Base-by-base conservation (phyloP, 2,329 filamentous ascomycete species). In the Neopestalotiopsis rosae region DNA sequence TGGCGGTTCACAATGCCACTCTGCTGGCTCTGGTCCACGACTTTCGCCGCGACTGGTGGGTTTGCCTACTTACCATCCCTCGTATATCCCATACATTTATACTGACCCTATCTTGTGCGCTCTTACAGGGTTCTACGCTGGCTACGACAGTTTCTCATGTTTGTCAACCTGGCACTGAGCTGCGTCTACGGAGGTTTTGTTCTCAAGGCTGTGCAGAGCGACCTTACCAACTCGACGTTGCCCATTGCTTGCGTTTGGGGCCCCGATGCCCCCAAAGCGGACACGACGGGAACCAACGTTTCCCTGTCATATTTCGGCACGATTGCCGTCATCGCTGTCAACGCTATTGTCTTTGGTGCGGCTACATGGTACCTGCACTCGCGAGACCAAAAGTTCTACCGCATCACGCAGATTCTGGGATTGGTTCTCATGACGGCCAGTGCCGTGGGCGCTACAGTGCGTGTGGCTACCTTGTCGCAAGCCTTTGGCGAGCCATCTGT, bases 281-380 rank as follows among this genome's bases (percentile, higher is more conserved):
- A 80, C 1, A 73, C 76, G 6, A 72, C 79, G 9, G 73, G 82
- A 0, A 74, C 78, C 24, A 84, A 85, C 67, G 79, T 80, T 4
- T 83, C 80, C 0, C 72, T 89, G 14, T 87, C 86, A 30, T 86
- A 87, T 69, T 82, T 86, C 0, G 89, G 88, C 2, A 92, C 90
- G 2, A 87, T 91, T 38, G 85, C 84, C 5, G 87, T 90, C 52
- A 89, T 92, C 57, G 86, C 81, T 0, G 87, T 84, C 4, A 90
- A 91, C 73, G 82, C 81, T 45, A 73, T 89, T 45, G 83, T 91
- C 28, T 92, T 92, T 72, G 79, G 78, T 1, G 78, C 90, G 1
- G 86, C 87, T 0, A 90, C 89, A 0, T 91, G 88, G 88, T 92
- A 91, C 74, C 80, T 92, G 49, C 90, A 92, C 74, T 84, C 82